Evolutionary conservation across 129 eudicot species (phyloP).

Genomic region (Flaveria sonorensis): DNA sequence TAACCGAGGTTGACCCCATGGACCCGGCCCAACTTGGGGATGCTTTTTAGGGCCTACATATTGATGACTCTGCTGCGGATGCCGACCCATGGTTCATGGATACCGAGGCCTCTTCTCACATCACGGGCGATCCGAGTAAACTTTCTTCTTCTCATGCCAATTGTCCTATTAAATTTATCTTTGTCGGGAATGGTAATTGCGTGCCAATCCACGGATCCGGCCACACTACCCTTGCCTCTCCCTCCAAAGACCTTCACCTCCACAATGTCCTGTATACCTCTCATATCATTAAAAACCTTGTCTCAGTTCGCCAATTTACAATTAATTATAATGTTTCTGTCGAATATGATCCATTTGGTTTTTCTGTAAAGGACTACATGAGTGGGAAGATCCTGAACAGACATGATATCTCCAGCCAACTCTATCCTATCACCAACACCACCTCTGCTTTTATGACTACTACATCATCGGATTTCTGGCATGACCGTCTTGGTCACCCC

Average conservation of each 20-base stretch:
- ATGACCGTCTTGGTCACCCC: neutral
- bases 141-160: neutral
- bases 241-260: neutral
- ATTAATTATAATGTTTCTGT: no score
- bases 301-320: no score
- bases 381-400: neutral
- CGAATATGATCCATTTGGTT: neutral
- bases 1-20: no score
- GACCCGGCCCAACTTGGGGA: neutral
- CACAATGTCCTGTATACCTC: neutral
- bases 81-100: neutral
- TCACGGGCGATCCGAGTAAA: neutral
- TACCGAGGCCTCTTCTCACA: neutral
- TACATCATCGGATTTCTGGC: neutral
- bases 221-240: neutral
- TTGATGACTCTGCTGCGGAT: neutral
- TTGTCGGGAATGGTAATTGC: neutral
- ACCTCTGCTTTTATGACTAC: neutral
- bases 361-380: no score
- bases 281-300: neutral
- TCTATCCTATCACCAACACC: no score
- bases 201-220: neutral
- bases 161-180: neutral
- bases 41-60: neutral
- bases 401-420: no score